These are phyloP conservation scores for Fusarium temperatum DNA, from an alignment of 2,329 filamentous ascomycete genomes.

Conservation along the genomic window DNA sequence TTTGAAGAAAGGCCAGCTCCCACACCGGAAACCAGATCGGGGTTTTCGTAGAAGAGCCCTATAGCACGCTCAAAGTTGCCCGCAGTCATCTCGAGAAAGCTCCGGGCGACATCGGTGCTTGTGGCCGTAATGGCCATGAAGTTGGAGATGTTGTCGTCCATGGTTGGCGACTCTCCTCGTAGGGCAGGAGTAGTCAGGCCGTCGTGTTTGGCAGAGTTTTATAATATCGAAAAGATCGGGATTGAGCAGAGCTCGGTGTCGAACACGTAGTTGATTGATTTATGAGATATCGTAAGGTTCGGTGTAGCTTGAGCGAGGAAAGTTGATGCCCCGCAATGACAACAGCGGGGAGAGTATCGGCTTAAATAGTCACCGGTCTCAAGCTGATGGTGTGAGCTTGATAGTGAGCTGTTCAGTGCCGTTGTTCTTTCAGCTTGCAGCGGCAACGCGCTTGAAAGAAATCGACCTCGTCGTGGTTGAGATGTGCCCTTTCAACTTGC, in stretches of 20 bases:
- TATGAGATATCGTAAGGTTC: conserved; percentile 23
- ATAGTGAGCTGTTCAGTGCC: not conserved
- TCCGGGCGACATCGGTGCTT: conserved; percentile 75
- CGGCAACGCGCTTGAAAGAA: not conserved
- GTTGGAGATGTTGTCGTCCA: conserved; percentile 78
- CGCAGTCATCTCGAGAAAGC: conserved; percentile 86
- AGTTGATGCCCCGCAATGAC: conserved; percentile 34
- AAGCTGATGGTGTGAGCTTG: not conserved
- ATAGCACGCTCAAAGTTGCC: conserved; percentile 87
- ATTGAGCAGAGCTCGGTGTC: not conserved
- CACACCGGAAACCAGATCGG: conserved; percentile 66
- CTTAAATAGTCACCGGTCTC: not conserved
- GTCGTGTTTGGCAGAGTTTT: not conserved
- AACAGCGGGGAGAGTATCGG: conserved; percentile 14
- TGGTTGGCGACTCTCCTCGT: conserved; percentile 45
- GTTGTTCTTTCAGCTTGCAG: not conserved
- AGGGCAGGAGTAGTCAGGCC: not conserved
- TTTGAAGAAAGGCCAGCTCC: conserved; percentile 46
- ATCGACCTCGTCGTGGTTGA: not conserved
- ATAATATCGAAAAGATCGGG: not conserved
- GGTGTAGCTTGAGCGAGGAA: conserved; percentile 26
- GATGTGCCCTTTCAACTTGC: not conserved
- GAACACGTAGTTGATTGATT: not conserved
- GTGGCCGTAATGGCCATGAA: conserved; percentile 86
- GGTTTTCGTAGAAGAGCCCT: conserved; percentile 89